These are phyloP conservation scores for Glycyrrhiza uralensis DNA, from an alignment of 306 rosid genomes.

Conservation along the genomic window DNA sequence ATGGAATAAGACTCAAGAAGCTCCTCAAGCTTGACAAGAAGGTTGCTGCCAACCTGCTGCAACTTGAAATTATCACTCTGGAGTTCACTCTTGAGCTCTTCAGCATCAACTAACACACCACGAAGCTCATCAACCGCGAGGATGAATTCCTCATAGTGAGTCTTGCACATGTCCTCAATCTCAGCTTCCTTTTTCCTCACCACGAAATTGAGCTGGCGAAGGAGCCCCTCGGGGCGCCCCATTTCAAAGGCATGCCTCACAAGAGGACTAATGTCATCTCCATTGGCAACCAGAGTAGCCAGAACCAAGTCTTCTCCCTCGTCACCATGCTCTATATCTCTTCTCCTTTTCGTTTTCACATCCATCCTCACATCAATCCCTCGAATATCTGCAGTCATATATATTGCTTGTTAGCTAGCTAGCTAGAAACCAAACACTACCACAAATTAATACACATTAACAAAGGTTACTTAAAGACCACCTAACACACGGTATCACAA, in stretches of 20 bases:
- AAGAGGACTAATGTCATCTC: conserved; percentile 83
- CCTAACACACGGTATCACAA: not conserved
- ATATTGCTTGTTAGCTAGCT: not conserved
- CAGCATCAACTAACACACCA: conserved; percentile 90
- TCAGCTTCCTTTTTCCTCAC: conserved; percentile 86
- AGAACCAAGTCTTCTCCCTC: conserved; percentile 82
- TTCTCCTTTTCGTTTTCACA: conserved; percentile 52
- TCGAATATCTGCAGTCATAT: conserved; percentile 19
- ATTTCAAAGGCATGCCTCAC: conserved; percentile 91
- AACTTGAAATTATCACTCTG: conserved; percentile 82
- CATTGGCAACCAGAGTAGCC: conserved; percentile 77
- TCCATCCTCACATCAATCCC: conserved; percentile 47
- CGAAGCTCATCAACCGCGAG: conserved; percentile 96
- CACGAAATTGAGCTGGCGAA: conserved; percentile 71
- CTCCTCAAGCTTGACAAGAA: conserved; percentile 84
- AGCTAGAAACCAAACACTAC: not conserved
- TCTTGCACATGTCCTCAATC: conserved; percentile 97
- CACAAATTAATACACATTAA: not conserved
- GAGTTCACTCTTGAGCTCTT: conserved; percentile 88
- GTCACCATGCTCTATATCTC: conserved; percentile 60
- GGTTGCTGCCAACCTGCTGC: conserved; percentile 81
- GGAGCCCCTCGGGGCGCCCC: conserved; percentile 78
- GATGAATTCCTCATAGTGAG: conserved; percentile 94
- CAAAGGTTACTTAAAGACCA: not conserved
- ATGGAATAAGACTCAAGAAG: conserved; percentile 77